Evolutionary conservation across 2,329 filamentous ascomycete genomes (phyloP).

Genomic region (Boeremia exigua): DNA sequence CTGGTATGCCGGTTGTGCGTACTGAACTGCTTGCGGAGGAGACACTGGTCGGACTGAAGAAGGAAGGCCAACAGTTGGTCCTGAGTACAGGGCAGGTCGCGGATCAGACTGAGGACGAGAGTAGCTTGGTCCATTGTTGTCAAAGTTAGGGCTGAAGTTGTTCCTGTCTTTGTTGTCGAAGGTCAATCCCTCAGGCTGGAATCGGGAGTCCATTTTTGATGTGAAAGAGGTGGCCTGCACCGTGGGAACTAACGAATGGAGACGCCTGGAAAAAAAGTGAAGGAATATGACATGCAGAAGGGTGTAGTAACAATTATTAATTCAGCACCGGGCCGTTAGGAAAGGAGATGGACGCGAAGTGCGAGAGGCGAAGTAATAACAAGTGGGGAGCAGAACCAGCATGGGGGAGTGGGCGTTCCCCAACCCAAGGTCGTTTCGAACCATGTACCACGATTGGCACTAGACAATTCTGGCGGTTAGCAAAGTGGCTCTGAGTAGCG

Average conservation of each 20-base stretch:
- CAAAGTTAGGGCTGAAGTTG: conserved; percentile 29
- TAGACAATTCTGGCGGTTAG: conserved; percentile 33
- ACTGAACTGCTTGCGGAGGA: conserved; percentile 23
- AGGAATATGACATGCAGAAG: conserved; percentile 21
- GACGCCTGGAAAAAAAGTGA: conserved; percentile 24
- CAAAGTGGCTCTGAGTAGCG: conserved; percentile 24
- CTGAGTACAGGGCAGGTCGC: conserved; percentile 22
- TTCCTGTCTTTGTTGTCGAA: conserved; percentile 32
- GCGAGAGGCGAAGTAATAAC: conserved; percentile 34
- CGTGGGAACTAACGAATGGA: conserved; percentile 26
- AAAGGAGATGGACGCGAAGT: conserved; percentile 24
- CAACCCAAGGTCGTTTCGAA: conserved; percentile 38
- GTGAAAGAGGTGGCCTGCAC: conserved; percentile 43
- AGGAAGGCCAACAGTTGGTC: conserved; percentile 18
- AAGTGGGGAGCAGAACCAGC: conserved; percentile 25
- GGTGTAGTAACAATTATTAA: conserved; percentile 20
- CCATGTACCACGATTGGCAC: conserved; percentile 28
- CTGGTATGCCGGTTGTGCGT: conserved; percentile 19
- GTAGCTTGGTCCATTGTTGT: conserved; percentile 21
- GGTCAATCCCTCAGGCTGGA: conserved; percentile 34
- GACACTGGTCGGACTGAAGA: conserved; percentile 21
- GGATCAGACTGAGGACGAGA: conserved; percentile 18
- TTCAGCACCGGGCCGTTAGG: conserved; percentile 34
- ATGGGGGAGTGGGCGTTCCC: conserved; percentile 21
- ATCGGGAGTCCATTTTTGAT: conserved; percentile 40